Conservation (phyloP, 352 stramenopile species). For the Globisporangium polare region DNA sequence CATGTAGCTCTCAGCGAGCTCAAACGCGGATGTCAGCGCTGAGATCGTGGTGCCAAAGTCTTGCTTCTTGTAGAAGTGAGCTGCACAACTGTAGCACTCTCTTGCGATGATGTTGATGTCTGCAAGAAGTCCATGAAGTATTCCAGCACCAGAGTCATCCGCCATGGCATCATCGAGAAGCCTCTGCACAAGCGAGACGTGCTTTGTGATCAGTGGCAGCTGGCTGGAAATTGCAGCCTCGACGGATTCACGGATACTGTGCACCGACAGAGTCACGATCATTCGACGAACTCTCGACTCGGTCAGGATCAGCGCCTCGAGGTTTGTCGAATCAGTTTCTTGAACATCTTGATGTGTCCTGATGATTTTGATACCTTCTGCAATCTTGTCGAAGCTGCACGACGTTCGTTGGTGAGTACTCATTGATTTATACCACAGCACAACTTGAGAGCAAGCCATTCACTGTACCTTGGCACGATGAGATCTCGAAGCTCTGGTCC, state of each 20-base stretch:
- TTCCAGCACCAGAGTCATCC: conserved; percentile 17
- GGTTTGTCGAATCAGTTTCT: conserved; percentile 12
- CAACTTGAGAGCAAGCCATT: too few species aligned
- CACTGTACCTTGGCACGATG: conserved; percentile 33
- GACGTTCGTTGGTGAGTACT: too few species aligned
- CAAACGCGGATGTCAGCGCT: conserved; percentile 41
- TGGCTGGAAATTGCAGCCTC: not conserved
- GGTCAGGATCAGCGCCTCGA: conserved; percentile 31
- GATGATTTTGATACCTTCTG: conserved; percentile 2
- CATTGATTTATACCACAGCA: too few species aligned
- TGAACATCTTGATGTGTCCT: not conserved
- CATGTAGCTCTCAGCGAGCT: conserved; percentile 48
- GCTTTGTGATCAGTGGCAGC: conserved; percentile 18
- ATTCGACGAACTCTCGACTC: conserved; percentile 48
- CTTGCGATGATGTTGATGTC: conserved; percentile 62
- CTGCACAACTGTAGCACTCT: conserved; percentile 57
- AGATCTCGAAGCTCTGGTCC: conserved; percentile 27
- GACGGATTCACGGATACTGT: not conserved
- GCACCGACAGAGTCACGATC: conserved; percentile 27
- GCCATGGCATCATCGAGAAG: conserved; percentile 41
- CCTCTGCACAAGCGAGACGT: conserved; percentile 26
- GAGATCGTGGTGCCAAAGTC: conserved; percentile 36
- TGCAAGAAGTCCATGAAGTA: conserved; percentile 34
- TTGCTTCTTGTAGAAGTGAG: conserved; percentile 43
- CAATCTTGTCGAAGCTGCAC: conserved; percentile 21